phyloP scores from a whole-genome alignment of 441 rosid genomes.

The Aleurites moluccanus region DNA sequence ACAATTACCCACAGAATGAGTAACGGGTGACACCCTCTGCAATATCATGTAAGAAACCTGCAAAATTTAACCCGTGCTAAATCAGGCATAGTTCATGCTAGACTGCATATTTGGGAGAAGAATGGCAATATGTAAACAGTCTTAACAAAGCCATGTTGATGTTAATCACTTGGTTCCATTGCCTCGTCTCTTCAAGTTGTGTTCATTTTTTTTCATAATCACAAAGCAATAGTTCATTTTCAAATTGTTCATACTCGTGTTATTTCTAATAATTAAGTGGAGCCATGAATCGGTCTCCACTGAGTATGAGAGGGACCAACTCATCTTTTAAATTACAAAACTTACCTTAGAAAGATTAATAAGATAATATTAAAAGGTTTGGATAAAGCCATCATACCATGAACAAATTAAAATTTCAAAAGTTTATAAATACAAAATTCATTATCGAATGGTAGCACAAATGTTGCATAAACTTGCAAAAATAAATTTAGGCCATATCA shows the following conservation, averaged over 20 bases:
- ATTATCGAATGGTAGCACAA: background rate
- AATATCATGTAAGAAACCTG: slow-evolving; percentile 97
- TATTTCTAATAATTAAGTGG: background rate
- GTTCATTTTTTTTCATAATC: background rate
- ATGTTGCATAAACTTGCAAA: background rate
- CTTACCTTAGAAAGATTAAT: background rate
- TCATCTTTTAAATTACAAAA: background rate
- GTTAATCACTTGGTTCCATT: background rate
- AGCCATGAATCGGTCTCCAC: background rate
- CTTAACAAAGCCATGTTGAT: background rate
- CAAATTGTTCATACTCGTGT: background rate
- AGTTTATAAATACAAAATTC: background rate
- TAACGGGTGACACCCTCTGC: slow-evolving; percentile 96
- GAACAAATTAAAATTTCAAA: background rate
- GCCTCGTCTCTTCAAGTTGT: background rate
- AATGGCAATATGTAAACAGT: background rate
- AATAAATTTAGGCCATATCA: background rate
- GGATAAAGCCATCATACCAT: background rate
- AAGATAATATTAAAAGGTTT: background rate
- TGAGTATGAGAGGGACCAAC: background rate
- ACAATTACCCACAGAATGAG: slow-evolving; percentile 98
- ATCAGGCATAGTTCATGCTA: slow-evolving; percentile 12
- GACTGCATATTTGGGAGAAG: background rate
- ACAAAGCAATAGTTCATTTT: background rate
- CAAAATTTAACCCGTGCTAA: slow-evolving; percentile 5